These are phyloP conservation scores for Backusella mclennaniae DNA, from an alignment of 192 early-diverging fungal species.

Conservation along the genomic window DNA sequence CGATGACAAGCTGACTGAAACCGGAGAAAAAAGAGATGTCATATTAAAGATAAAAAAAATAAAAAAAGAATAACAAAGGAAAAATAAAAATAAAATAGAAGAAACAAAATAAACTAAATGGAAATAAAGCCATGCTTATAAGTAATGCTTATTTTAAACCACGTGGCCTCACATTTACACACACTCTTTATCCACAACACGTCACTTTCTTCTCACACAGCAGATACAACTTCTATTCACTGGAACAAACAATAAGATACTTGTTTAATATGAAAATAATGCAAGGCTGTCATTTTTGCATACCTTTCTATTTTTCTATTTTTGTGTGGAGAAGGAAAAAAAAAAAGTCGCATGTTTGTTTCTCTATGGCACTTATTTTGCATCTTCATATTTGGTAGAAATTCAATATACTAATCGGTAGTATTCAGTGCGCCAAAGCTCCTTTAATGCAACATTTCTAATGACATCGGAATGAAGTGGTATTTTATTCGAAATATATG, in stretches of 20 bases:
- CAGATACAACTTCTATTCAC: not conserved
- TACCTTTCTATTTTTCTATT: not conserved
- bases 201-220: constrained; percentile 10
- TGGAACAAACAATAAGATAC: not conserved
- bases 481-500: not conserved
- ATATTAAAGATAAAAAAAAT: not conserved
- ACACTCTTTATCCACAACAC: constrained; percentile 5
- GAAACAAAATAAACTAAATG: not conserved
- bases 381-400: not conserved
- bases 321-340: not conserved
- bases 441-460: not conserved
- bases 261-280: not conserved
- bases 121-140: constrained; percentile 2
- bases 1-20: not conserved
- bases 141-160: not conserved
- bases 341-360: not conserved
- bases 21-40: not conserved
- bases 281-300: not conserved
- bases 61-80: not conserved
- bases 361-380: not conserved
- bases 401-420: not conserved
- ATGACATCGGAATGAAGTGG: not conserved
- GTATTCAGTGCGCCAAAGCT: not conserved
- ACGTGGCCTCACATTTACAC: constrained; percentile 6
- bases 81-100: not conserved